Evolutionary conservation across 2,329 filamentous ascomycete species (phyloP), one percentile per base, ranked within the genome.

Genomic region (Aureobasidium sp.): DNA sequence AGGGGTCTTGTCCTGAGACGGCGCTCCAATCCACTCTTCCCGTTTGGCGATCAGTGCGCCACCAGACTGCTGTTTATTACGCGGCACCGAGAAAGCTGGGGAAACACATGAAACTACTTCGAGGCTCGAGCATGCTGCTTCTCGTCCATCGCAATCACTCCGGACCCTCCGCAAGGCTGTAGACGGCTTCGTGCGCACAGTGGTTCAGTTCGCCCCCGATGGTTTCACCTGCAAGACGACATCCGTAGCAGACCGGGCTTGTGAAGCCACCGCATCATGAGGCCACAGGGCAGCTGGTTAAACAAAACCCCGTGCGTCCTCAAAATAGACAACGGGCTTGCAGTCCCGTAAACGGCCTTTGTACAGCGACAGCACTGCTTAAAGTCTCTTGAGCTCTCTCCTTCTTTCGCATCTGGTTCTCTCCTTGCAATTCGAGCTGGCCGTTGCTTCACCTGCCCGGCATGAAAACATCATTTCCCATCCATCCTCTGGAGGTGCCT

Each of bases 31-130:
- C 57, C 57, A 59, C 57, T 59, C 57, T 59, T 59, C 57, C 57
- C 57, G 57, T 59, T 59, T 41, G 57, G 44, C 45, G 57, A 59
- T 59, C 57, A 59, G 36, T 59, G 57, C 57, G 57, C 57, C 57
- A 59, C 57, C 45, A 49, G 2, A 48, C 30, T 59, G 44, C 42
- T 48, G 42, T 49, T 59, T 50, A 50, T 59, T 59, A 59, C 57
- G 57, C 45, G 44, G 57, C 57, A 49, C 13, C 32, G 14, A 49
- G 27, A 45, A 41, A 59, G 45, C 57, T 59, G 57, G 57, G 57
- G 57, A 59, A 59, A 29, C 32, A 47, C 21, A 11, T 42, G 45
- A 59, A 59, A 59, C 55, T 32, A n/a, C 13, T 10, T 34, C 25
- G 32, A 32, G 51, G 39, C 34, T 36, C 41, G 32, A 25, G 13